A percentile compares a stretch with the other conserved stretches of the same genome.
These are phyloP conservation scores for Trichomonas gallinae DNA, from an alignment of 208 protist species.

Conservation along the genomic window DNA sequence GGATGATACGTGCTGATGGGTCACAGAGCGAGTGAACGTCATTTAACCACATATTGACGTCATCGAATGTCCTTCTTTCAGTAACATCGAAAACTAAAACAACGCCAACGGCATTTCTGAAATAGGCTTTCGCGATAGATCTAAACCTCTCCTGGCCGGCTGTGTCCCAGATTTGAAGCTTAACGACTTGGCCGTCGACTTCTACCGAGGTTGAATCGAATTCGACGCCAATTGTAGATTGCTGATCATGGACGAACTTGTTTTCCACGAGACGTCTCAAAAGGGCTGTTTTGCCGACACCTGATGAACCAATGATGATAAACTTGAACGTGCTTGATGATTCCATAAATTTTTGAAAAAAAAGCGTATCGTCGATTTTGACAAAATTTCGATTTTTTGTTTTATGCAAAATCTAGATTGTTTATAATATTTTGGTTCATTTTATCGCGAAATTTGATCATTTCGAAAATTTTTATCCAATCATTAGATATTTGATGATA, in stretches of 20 bases:
- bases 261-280: background rate
- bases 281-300: background rate
- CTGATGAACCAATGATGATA: background rate
- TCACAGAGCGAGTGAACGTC: background rate
- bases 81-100: slow-evolving; percentile 5
- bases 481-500: too few species aligned
- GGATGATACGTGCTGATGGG: background rate
- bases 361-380: background rate
- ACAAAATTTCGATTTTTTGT: background rate
- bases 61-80: background rate
- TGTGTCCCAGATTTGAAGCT: slow-evolving; percentile 1
- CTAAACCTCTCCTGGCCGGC: background rate
- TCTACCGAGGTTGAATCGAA: background rate
- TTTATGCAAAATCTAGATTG: too few species aligned
- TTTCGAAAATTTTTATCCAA: too few species aligned
- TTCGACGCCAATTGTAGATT: slow-evolving; percentile 17
- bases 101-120: background rate
- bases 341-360: slow-evolving; percentile 5
- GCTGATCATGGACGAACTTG: background rate
- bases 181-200: background rate
- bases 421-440: too few species aligned
- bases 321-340: background rate
- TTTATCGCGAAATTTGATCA: too few species aligned
- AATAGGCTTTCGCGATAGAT: background rate
- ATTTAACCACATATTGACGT: background rate